Conservation (phyloP, 2,329 filamentous ascomycete genomes). For the Aureobasidium sp. region DNA sequence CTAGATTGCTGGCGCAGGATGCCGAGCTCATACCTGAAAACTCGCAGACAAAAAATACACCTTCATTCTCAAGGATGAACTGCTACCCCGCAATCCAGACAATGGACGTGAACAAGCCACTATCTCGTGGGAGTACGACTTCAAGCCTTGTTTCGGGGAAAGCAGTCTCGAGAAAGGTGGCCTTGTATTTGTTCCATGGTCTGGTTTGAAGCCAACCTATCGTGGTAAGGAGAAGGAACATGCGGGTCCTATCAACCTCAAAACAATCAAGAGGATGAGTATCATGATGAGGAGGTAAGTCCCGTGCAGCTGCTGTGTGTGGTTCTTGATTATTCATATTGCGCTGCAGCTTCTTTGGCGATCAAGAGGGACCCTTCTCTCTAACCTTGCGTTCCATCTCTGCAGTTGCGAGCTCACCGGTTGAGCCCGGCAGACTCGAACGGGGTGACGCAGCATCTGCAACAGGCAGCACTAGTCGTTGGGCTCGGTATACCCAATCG, state of each 20-base stretch:
- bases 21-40: not conserved
- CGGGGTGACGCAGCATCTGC: conserved; percentile 2
- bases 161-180: conserved; percentile 21
- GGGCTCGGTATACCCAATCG: conserved; percentile 2
- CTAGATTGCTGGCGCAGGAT: not conserved
- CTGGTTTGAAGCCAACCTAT: conserved; percentile 62
- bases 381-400: conserved; percentile 49
- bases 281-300: conserved; percentile 74
- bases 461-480: not conserved
- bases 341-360: conserved; percentile 62
- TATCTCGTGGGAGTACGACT: conserved; percentile 67
- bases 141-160: conserved; percentile 29
- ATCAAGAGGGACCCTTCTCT: conserved; percentile 61
- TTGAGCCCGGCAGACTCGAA: not conserved
- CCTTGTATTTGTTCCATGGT: conserved; percentile 53
- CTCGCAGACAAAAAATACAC: conserved; percentile 54
- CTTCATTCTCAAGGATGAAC: conserved; percentile 63
- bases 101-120: conserved; percentile 65
- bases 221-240: conserved; percentile 58
- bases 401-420: conserved; percentile 24
- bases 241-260: conserved; percentile 50
- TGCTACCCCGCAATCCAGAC: conserved; percentile 47
- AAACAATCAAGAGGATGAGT: conserved; percentile 56
- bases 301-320: not conserved
- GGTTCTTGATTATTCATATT: conserved; percentile 1